Evolutionary conservation across 495 filamentous ascomycete species (phyloP), one percentile per base, ranked within the genome.

Genomic region (Cercophora scortea): DNA sequence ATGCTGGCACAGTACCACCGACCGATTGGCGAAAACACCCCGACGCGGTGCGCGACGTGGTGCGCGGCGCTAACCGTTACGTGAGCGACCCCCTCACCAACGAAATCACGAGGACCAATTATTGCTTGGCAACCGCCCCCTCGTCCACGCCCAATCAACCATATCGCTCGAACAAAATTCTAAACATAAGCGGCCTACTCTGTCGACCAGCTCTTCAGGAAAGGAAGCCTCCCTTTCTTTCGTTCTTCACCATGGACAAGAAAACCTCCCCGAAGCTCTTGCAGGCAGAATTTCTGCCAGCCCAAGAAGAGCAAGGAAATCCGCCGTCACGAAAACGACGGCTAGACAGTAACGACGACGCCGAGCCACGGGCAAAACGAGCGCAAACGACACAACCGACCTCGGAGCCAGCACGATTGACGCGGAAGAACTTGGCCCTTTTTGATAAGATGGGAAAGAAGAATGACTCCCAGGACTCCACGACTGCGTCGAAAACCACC

Each of bases 141-240:
- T n/a, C n/a, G n/a, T n/a, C n/a, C n/a, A n/a, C 42, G 42, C 42
- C 42, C 13, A 45, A 45, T 45, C 42, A 45, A 36, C 34, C 34
- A 36, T 11, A 36, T 36, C 34, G 34, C 34, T 11, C 34, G 34
- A 36, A 36, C 34, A 36, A 6, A 36, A 36, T 36, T 36, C 34
- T 11, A 36, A 36, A 36, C 34, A 36, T 36, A 36, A 36, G 42
- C 42, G 42, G 42, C 42, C 42, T 25, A 25, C 16, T 45, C 13
- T 45, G 13, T 45, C 42, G 42, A 45, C 42, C 42, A 45, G 42
- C 42, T 25, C 42, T 13, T 42, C 40, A 42, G 40, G 42, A 42
- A 45, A 45, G 42, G 42, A 45, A 45, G 42, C 25, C 42, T 45
- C 42, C 42, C 42, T 45, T 45, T 45, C 42, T 45, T 25, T 45